Evolutionary conservation across 2,329 filamentous ascomycete genomes (phyloP), one percentile per base, ranked within the genome.

Genomic region (Sporothrix brunneoviolacea): DNA sequence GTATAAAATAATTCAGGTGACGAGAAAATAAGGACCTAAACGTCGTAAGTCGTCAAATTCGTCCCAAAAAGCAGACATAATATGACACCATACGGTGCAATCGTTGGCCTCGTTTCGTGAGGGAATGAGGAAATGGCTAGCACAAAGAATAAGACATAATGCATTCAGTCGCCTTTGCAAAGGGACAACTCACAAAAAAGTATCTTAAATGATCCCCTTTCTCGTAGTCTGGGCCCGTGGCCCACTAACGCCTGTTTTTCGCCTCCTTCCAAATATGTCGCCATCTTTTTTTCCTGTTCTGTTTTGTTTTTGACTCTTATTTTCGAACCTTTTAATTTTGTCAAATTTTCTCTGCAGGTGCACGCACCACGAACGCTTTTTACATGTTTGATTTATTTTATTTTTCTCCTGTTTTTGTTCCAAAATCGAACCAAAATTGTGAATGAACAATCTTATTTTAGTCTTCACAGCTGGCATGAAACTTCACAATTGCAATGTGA

Each of bases 51-150:
- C 16, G 41, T 8, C 28, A 33, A 42, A 19, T 13, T 15, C 24
- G 42, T 45, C 30, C 32, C 32, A 22, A 44, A 45, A 27, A n/a
- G n/a, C 42, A 36, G 42, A 27, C 30, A 16, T 8, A 45, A 36
- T 3, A 44, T 44, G 18, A 12, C 41, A 44, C 41, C 41, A 44
- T 35, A 22, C 18, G n/a, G 16, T 12, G 37, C 24, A 28, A 3
- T 28, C 33, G 19, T 37, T 32, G 22, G 33, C 22, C 33, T 46
- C 35, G 10, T 38, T 46, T 21, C 24, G 10, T 19, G 21, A n/a
- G 27, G 43, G 43, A 46, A 46, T 37, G 43, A 22, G 28, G 13
- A 37, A 15, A 10, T 15, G 19, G 21, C n/a, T 18, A 27, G 22
- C n/a, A 28, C 41, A 8, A 47, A 38, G 30, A 35, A 39, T 35